phyloP scores from a whole-genome alignment of 495 filamentous ascomycete species.

The Corynascus novoguineensis region DNA sequence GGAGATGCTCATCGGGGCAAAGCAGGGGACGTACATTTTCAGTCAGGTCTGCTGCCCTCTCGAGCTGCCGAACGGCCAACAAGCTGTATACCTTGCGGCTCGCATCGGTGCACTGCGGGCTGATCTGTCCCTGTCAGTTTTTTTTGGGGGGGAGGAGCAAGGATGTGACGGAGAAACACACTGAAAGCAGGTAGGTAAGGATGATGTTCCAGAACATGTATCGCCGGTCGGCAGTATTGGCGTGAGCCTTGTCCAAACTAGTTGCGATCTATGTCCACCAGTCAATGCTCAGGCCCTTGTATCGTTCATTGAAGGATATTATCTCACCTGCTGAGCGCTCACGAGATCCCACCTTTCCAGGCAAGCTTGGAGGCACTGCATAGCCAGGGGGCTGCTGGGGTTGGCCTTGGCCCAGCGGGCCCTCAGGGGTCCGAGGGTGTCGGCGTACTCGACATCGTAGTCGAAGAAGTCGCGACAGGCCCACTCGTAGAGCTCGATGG shows the following conservation, averaged over 20 bases:
- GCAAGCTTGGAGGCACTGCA: conserved; percentile 39
- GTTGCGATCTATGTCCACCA: conserved; percentile 37
- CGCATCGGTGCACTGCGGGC: conserved; percentile 31
- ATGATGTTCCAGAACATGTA: conserved; percentile 44
- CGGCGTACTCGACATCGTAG: conserved; percentile 30
- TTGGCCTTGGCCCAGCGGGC: conserved; percentile 39
- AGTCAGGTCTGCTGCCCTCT: conserved; percentile 39
- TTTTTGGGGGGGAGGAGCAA: background rate
- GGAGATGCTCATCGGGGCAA: background rate
- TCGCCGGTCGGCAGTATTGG: conserved; percentile 30
- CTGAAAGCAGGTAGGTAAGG: conserved; percentile 41
- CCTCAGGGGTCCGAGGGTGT: conserved; percentile 39
- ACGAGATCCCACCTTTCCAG: conserved; percentile 43
- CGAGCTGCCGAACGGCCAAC: conserved; percentile 37
- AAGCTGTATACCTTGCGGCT: conserved; percentile 39
- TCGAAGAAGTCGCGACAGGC: conserved; percentile 26
- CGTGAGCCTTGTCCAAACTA: conserved; percentile 37
- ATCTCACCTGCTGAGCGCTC: conserved; percentile 44
- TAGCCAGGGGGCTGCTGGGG: conserved; percentile 34
- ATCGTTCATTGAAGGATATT: too few species aligned
- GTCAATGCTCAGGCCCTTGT: too few species aligned
- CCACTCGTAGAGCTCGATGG: conserved; percentile 42
- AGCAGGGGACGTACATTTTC: conserved; percentile 26
- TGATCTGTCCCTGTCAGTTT: conserved; percentile 30
- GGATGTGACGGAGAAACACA: conserved; percentile 23